These are phyloP conservation scores for Volvariella volvacea DNA, from an alignment of 1,284 basidiomycete species.

Conservation along the genomic window DNA sequence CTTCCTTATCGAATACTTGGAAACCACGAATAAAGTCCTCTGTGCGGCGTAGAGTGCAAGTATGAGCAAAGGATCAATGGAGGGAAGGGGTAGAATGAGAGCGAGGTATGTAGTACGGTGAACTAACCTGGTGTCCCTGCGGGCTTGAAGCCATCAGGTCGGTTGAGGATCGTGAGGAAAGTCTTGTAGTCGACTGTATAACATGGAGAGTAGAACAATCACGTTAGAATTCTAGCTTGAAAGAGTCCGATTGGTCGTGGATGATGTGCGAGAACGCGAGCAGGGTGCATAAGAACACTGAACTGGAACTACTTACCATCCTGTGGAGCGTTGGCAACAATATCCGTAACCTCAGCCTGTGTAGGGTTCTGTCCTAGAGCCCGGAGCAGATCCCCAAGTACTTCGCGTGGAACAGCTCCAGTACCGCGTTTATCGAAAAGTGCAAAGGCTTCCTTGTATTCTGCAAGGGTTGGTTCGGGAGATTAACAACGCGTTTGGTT, in stretches of 20 bases:
- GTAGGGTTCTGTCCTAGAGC: constrained; percentile 98
- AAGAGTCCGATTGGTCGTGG: too few relatives aligned
- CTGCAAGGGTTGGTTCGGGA: too few relatives aligned
- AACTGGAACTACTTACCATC: constrained; percentile 52
- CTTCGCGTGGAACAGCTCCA: constrained; percentile 82
- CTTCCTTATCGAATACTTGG: constrained; percentile 98
- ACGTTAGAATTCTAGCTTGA: too few relatives aligned
- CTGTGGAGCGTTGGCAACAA: constrained; percentile 66
- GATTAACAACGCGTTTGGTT: neutral
- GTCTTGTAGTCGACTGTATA: constrained; percentile 83
- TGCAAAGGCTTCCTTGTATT: constrained; percentile 96
- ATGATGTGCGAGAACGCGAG: neutral
- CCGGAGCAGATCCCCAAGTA: constrained; percentile 90
- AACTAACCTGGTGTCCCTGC: constrained; percentile 82
- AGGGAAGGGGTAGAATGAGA: neutral
- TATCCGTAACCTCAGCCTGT: constrained; percentile 88
- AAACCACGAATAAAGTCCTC: constrained; percentile 99
- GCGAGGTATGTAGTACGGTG: neutral
- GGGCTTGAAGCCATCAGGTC: constrained; percentile 95
- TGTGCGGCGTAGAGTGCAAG: constrained; percentile 31
- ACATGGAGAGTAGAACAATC: too few relatives aligned
- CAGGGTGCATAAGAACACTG: neutral
- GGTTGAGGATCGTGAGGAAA: constrained; percentile 88
- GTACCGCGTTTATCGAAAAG: constrained; percentile 97
- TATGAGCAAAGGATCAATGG: neutral